Conservation (phyloP, 2,329 filamentous ascomycete species). For the Fusarium poae region DNA sequence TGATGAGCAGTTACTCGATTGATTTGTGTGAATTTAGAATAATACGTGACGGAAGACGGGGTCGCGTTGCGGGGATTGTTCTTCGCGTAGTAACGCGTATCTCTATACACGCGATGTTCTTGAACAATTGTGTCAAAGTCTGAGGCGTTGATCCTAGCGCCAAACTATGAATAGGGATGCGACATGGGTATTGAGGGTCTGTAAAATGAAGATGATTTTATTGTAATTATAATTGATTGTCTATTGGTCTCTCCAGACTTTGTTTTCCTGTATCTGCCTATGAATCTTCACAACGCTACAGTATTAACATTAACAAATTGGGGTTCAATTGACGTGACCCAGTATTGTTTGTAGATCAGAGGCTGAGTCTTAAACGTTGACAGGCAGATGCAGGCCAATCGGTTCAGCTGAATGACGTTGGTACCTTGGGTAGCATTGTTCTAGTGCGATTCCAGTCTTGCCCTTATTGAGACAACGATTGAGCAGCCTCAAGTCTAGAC, state of each 20-base stretch:
- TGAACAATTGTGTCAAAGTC: neutral
- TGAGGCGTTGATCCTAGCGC: neutral
- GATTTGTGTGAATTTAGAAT: neutral
- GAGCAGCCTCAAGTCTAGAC: neutral
- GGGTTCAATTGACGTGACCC: neutral
- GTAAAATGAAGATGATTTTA: constrained; percentile 34
- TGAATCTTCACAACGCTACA: neutral
- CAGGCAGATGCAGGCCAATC: constrained; percentile 14
- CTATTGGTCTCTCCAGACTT: neutral
- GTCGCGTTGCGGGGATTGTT: neutral
- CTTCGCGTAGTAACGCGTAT: neutral
- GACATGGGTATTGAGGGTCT: constrained; percentile 20
- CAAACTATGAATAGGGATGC: constrained; percentile 8
- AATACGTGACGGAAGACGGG: neutral
- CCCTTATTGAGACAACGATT: neutral
- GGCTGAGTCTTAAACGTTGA: neutral
- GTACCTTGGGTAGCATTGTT: constrained; percentile 3
- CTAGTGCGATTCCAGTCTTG: neutral
- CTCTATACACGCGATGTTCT: neutral
- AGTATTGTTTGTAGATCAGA: constrained; percentile 6
- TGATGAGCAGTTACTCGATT: neutral
- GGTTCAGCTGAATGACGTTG: constrained; percentile 22
- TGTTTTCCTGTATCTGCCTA: neutral
- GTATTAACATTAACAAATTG: neutral
- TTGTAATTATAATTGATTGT: constrained; percentile 11